These are phyloP conservation scores for Neurospora cerealis DNA, from an alignment of 495 filamentous ascomycete genomes.

Conservation along the genomic window DNA sequence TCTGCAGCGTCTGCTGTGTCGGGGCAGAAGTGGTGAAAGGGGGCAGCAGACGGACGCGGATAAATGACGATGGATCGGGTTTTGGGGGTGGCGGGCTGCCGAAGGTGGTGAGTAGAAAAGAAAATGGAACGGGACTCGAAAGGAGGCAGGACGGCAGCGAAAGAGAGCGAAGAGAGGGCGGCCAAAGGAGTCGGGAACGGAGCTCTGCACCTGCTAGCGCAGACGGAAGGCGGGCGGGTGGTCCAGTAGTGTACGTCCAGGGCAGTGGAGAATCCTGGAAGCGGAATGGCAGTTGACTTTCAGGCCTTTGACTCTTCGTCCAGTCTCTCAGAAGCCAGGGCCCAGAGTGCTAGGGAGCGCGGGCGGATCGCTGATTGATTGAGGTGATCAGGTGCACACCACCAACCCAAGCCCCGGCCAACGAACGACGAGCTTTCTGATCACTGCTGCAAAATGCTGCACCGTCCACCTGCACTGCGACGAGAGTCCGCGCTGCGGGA, in stretches of 20 bases:
- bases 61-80: neutral
- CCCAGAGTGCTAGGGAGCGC: neutral
- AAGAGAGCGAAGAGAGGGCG: neutral
- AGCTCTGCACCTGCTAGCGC: neutral
- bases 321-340: neutral
- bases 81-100: neutral
- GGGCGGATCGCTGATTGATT: neutral
- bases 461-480: neutral
- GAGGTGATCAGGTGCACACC: neutral
- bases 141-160: neutral
- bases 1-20: neutral
- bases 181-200: neutral
- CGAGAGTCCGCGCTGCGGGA: neutral
- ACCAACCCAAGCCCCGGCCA: neutral
- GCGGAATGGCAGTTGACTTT: neutral
- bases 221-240: neutral
- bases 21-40: neutral
- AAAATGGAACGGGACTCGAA: neutral
- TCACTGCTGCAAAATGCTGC: neutral
- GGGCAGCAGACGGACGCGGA: neutral
- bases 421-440: neutral
- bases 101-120: neutral
- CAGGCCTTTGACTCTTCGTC: neutral
- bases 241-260: neutral
- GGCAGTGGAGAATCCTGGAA: neutral